A percentile compares a stretch with the other conserved stretches of the same genome.
Conservation (phyloP, 2,329 filamentous ascomycete genomes). For the Leptographium flavum region DNA sequence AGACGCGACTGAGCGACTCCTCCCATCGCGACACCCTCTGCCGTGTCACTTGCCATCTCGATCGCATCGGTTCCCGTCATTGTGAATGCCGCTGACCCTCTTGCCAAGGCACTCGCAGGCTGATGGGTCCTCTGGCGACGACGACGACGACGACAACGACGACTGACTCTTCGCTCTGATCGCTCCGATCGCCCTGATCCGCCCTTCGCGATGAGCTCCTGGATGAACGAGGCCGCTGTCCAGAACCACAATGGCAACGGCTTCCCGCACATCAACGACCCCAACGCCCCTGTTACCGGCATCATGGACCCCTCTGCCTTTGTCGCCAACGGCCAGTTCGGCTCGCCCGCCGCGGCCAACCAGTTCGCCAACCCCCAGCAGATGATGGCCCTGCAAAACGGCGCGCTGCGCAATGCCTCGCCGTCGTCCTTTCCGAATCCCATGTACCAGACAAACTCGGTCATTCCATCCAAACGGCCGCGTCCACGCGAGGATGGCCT, state of each 20-base stretch:
- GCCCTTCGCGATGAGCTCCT: slow-evolving; percentile 45
- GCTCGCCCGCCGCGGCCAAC: slow-evolving; percentile 31
- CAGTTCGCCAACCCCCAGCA: slow-evolving; percentile 44
- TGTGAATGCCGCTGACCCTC: slow-evolving; percentile 31
- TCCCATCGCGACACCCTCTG: slow-evolving; percentile 27
- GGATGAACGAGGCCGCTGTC: slow-evolving; percentile 56
- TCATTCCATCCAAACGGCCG: slow-evolving; percentile 81
- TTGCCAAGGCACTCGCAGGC: slow-evolving; percentile 24
- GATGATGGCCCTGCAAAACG: slow-evolving; percentile 60
- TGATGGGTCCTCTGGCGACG: slow-evolving; percentile 23
- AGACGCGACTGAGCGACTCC: slow-evolving; percentile 25
- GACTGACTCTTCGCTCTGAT: neutral
- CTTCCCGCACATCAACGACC: slow-evolving; percentile 50
- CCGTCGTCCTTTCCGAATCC: slow-evolving; percentile 64
- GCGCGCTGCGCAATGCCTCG: slow-evolving; percentile 69
- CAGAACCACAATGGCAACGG: slow-evolving; percentile 57
- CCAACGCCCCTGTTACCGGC: slow-evolving; percentile 31
- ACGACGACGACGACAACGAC: too few species aligned
- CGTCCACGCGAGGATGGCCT: slow-evolving; percentile 72
- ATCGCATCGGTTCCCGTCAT: slow-evolving; percentile 22
- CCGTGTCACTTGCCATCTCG: slow-evolving; percentile 31
- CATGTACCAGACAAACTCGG: slow-evolving; percentile 68
- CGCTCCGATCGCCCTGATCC: slow-evolving; percentile 4
- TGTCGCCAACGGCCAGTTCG: slow-evolving; percentile 49
- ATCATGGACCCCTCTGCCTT: slow-evolving; percentile 55